Evolutionary conservation across 2,329 filamentous ascomycete species (phyloP).

Genomic region (Fusarium sp.): DNA sequence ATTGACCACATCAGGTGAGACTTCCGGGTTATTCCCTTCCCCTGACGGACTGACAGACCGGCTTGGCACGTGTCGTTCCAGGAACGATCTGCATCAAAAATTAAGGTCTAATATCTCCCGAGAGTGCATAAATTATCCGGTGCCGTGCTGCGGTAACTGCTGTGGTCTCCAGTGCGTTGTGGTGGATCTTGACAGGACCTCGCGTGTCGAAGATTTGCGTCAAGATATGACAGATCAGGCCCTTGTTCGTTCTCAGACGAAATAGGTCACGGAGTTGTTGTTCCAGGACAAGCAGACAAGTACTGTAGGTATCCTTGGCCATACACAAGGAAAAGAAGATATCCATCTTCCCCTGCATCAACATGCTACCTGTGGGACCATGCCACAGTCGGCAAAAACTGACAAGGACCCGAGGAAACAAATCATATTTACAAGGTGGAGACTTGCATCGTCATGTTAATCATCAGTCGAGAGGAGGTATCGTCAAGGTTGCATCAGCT

Average conservation of each 20-base stretch:
- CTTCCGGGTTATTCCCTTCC: slow-evolving; percentile 1
- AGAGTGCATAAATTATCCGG: neutral
- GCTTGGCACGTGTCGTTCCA: neutral
- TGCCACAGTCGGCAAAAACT: too few relatives aligned
- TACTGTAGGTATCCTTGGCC: too few relatives aligned
- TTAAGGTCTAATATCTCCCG: neutral
- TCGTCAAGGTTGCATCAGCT: slow-evolving; percentile 15
- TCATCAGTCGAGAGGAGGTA: slow-evolving; percentile 10
- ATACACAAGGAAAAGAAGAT: neutral
- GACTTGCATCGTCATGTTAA: neutral
- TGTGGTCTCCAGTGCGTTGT: neutral
- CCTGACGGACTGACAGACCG: neutral
- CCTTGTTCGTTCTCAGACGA: neutral
- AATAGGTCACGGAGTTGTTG: neutral
- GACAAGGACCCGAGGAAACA: too few relatives aligned
- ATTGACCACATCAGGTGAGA: neutral
- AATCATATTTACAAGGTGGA: too few relatives aligned
- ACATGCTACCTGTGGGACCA: neutral
- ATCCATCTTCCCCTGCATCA: neutral
- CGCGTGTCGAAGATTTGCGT: neutral
- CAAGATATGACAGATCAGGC: neutral
- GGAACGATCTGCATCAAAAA: neutral
- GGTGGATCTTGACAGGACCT: neutral
- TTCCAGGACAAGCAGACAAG: neutral
- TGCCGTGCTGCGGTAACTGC: neutral